Base-by-base conservation (phyloP, 192 early-diverging fungal genomes). In the Fimicolochytrium jonesii region DNA sequence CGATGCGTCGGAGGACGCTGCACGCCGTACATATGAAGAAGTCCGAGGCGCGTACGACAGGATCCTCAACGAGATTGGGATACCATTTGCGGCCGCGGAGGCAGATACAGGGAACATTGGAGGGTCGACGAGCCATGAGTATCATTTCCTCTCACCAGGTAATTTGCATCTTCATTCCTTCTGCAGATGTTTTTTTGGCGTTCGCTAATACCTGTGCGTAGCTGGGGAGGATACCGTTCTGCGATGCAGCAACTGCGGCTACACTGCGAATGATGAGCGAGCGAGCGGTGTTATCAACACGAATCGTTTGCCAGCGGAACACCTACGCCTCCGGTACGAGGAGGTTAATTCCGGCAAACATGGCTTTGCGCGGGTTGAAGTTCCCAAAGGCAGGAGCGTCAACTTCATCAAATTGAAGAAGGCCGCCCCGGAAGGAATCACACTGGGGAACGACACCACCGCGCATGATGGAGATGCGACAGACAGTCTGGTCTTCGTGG, bases 31-130 rank as follows among this genome's bases (percentile, higher is more conserved):
- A 0, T 96, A 94, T 66, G 72, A 87, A 18, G 70, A 82, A 18
- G 77, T 96, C n/a, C 73, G 78, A 42, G 60, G 36, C 13, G 91
- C 92, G 15, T 96, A 96, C 60, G 74, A 81, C 37, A 74, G 73
- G 44, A 91, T 91, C 20, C 86, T 96, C 66, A 65, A 74, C 30
- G 73, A 82, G 6, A 73, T 96, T n/a, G 90, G 89, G 20, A 74
- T 94, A 15, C 85, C 88, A 20, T 93, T 84, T 71, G 84, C 76
- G 26, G 82, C 85, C 44, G 91, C 91, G 3, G 88, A 91, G 29
- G 93, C 93, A 5, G 93, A 96, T 66, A 88, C 88, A 37, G 93
- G 93, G 26, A 91, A 88, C 51, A 96, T 96, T 69, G 92, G 93
- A 56, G 93, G 93, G 6, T 79, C 79, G 29, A 70, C 82, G 56